Conservation (phyloP, 768 basidiomycete genomes). For the Boletus bicolor region DNA sequence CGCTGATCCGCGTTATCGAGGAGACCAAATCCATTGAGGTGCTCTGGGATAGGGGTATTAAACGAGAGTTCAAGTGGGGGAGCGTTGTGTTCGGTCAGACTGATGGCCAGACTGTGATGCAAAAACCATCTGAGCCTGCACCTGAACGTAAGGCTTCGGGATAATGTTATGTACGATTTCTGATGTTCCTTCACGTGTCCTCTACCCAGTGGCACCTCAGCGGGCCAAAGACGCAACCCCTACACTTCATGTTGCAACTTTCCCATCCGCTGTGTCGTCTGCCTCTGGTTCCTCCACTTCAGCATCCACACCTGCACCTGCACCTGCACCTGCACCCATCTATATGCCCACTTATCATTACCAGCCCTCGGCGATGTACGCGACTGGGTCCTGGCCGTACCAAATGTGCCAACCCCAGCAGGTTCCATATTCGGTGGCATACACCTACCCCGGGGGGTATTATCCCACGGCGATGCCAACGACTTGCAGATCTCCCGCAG, state of each 20-base stretch:
- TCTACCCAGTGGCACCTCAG: conserved; percentile 17
- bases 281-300: conserved; percentile 23
- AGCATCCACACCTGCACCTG: conserved; percentile 15
- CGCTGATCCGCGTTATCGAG: conserved; percentile 66
- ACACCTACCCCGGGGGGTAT: conserved; percentile 24
- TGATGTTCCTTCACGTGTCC: conserved; percentile 8
- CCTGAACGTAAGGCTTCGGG: conserved; percentile 41
- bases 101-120: conserved; percentile 60
- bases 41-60: conserved; percentile 71
- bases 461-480: conserved; percentile 17
- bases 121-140: conserved; percentile 63
- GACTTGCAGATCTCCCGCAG: conserved; percentile 13
- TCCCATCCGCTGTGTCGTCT: conserved; percentile 18
- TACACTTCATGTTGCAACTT: conserved; percentile 24
- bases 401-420: conserved; percentile 25
- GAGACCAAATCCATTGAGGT: conserved; percentile 74
- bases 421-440: conserved; percentile 19
- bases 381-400: conserved; percentile 34
- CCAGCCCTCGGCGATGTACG: conserved; percentile 17
- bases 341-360: conserved; percentile 24
- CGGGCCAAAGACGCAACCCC: conserved; percentile 9
- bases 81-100: conserved; percentile 75
- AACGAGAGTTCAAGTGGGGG: conserved; percentile 80
- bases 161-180: not conserved
- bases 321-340: conserved; percentile 17